Evolutionary conservation across 2,329 filamentous ascomycete genomes (phyloP).

Genomic region (Lachnellula suecica): DNA sequence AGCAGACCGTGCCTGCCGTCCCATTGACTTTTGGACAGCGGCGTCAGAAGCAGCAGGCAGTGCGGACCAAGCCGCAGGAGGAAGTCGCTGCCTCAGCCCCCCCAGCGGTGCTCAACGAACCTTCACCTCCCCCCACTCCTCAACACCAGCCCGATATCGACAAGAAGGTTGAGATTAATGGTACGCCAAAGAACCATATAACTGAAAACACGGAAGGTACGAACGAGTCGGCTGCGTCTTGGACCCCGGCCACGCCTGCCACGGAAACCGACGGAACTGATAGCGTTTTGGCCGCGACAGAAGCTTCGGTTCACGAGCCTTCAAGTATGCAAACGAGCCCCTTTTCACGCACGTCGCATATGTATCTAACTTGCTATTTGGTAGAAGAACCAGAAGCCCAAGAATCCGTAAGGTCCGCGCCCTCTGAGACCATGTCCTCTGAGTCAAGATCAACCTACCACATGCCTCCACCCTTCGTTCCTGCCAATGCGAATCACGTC

Average conservation of each 20-base stretch:
- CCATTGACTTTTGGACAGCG: constrained; percentile 34
- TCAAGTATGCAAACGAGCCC: constrained; percentile 16
- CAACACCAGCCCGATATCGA: not conserved
- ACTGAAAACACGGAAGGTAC: constrained; percentile 9
- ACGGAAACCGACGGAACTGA: constrained; percentile 5
- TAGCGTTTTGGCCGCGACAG: not conserved
- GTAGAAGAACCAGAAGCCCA: constrained; percentile 17
- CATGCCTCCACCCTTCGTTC: constrained; percentile 44
- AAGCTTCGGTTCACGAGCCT: constrained; percentile 12
- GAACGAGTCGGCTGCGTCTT: constrained; percentile 5
- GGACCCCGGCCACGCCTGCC: constrained; percentile 3
- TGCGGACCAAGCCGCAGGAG: constrained; percentile 24
- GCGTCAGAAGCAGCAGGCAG: constrained; percentile 27
- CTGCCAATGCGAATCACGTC: constrained; percentile 32
- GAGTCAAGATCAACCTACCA: constrained; percentile 37
- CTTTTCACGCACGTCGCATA: not conserved
- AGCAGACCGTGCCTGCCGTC: constrained; percentile 31
- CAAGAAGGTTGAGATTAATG: constrained; percentile 17
- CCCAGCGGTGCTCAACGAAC: constrained; percentile 10
- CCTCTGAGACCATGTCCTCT: constrained; percentile 26
- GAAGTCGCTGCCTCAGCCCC: constrained; percentile 7
- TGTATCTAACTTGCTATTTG: constrained; percentile 3
- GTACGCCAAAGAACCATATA: constrained; percentile 10
- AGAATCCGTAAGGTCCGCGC: constrained; percentile 18
- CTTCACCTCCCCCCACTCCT: constrained; percentile 8